Percentiles rank a stretch among this genome's conserved stretches.
phyloP scores from a whole-genome alignment of 371 early-diverging fungal species.

The Choanephora cucurbitarum region DNA sequence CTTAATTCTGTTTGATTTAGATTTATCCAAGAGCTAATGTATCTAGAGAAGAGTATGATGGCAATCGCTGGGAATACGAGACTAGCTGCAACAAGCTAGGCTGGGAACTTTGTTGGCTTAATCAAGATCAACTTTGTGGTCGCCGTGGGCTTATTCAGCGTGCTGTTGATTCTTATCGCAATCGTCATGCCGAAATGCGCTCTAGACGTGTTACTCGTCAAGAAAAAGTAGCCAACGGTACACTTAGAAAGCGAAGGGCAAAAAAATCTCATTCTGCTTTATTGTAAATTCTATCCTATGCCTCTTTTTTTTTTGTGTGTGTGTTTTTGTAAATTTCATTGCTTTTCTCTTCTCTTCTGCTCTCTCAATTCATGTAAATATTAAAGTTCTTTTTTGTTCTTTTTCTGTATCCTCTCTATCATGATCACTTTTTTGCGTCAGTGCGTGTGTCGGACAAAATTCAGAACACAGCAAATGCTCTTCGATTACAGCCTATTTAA shows the following conservation, averaged over 20 bases:
- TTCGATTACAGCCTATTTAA: no score
- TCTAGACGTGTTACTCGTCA: conserved; percentile 74
- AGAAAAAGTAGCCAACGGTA: conserved; percentile 74
- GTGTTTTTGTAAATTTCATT: neutral
- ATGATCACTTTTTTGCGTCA: neutral
- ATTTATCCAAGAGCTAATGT: conserved; percentile 86
- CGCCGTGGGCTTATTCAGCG: conserved; percentile 89
- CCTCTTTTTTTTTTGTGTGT: neutral
- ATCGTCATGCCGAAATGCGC: conserved; percentile 72
- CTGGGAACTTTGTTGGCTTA: conserved; percentile 83
- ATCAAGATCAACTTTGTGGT: conserved; percentile 73
- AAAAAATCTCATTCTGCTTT: conserved; percentile 20
- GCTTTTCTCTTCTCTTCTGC: no score
- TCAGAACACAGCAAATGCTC: no score
- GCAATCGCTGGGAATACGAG: conserved; percentile 92
- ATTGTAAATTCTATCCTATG: neutral
- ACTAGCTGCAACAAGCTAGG: conserved; percentile 85
- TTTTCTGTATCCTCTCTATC: neutral
- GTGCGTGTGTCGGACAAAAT: neutral
- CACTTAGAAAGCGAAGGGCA: conserved; percentile 56
- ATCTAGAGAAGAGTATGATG: conserved; percentile 63
- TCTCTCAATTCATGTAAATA: neutral
- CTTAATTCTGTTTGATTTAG: conserved; percentile 5
- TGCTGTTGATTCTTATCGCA: conserved; percentile 88
- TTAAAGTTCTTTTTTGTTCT: neutral